Conservation (phyloP, 495 filamentous ascomycete genomes). For the Acidiella bohemica region DNA sequence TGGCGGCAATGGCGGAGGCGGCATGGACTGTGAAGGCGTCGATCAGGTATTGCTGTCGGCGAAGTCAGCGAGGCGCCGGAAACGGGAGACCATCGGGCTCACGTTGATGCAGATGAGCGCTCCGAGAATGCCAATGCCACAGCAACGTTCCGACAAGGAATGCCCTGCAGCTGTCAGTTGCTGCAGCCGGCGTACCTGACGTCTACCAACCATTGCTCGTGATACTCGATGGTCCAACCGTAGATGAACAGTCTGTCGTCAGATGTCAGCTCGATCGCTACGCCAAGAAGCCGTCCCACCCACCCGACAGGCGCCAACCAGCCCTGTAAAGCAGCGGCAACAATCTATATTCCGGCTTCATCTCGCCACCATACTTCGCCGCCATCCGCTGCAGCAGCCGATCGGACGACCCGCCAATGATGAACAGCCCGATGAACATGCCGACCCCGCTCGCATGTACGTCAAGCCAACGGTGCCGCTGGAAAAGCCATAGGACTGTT, state of each 20-base stretch:
- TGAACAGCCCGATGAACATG: conserved; percentile 29
- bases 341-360: conserved; percentile 1
- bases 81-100: background rate
- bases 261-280: background rate
- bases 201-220: conserved; percentile 25
- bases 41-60: conserved; percentile 10
- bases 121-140: conserved; percentile 19
- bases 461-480: conserved; percentile 33
- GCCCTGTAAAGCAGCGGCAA: background rate
- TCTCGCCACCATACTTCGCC: background rate
- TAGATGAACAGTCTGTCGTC: conserved; percentile 23
- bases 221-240: conserved; percentile 24
- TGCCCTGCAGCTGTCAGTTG: too few relatives aligned
- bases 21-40: conserved; percentile 16
- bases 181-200: too few relatives aligned
- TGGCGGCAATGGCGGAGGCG: conserved; percentile 19
- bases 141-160: conserved; percentile 18
- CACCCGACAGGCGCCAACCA: conserved; percentile 1
- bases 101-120: conserved; percentile 2
- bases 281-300: background rate
- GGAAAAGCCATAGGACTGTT: conserved; percentile 37
- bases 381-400: conserved; percentile 13
- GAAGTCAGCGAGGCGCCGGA: background rate
- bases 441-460: conserved; percentile 40
- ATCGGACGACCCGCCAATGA: conserved; percentile 28